Percentiles rank a stretch among this genome's conserved stretches.
phyloP scores from a whole-genome alignment of 108 stramenopile genomes.

The Nannochloropsis oceanica region DNA sequence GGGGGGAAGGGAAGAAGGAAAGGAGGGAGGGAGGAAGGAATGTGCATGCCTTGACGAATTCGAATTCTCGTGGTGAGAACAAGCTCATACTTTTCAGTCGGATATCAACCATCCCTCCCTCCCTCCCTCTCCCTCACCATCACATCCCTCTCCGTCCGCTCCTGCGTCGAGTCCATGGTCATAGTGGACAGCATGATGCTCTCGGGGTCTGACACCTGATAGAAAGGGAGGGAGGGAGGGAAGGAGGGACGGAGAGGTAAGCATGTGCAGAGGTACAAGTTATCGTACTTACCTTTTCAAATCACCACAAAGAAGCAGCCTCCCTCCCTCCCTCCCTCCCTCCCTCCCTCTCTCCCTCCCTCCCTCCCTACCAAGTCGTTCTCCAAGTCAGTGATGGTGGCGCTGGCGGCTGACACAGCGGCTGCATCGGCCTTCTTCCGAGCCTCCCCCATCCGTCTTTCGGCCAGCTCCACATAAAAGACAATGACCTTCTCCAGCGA shows the following conservation, averaged over 20 bases:
- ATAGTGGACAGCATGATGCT: constrained; percentile 79
- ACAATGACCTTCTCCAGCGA: not conserved
- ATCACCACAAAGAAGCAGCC: not conserved
- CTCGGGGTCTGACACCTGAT: constrained; percentile 45
- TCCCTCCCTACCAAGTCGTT: not conserved
- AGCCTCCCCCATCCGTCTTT: constrained; percentile 52
- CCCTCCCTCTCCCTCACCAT: constrained; percentile 15
- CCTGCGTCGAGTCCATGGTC: constrained; percentile 74
- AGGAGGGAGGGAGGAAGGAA: no score
- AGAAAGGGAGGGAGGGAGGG: not conserved
- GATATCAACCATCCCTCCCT: no score
- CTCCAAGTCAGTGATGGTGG: not conserved
- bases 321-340: not conserved
- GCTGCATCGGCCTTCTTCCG: constrained; percentile 49
- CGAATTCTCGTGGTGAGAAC: no score
- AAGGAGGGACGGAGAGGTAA: not conserved
- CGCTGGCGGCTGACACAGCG: not conserved
- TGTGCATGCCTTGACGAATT: no score
- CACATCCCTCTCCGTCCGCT: constrained; percentile 64
- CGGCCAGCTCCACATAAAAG: constrained; percentile 15
- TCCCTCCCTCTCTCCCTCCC: not conserved
- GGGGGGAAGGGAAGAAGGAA: no score
- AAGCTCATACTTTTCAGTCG: no score
- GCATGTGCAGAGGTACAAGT: no score
- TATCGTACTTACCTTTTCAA: not conserved